phyloP scores from a whole-genome alignment of 352 stramenopile genomes.

The Phytophthora fragariaefolia region DNA sequence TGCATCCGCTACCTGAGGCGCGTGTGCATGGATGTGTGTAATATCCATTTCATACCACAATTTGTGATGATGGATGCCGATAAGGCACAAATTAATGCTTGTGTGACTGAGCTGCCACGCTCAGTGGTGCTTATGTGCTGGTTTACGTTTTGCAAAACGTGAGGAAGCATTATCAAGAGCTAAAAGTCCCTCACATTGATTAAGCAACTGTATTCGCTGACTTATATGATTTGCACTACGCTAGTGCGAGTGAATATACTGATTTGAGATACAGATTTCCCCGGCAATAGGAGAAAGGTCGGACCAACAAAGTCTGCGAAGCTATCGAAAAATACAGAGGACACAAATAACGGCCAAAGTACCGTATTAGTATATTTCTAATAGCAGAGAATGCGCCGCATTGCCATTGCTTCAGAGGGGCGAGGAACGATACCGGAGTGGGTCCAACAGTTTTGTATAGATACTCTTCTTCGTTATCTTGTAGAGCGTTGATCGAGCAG shows the following conservation, averaged over 20 bases:
- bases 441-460: too few relatives aligned
- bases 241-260: neutral
- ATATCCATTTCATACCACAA: neutral
- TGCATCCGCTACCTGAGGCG: conserved; percentile 3
- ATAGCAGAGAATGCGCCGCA: too few relatives aligned
- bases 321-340: too few relatives aligned
- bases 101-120: neutral
- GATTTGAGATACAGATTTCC: neutral
- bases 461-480: too few relatives aligned
- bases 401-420: too few relatives aligned
- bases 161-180: neutral
- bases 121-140: conserved; percentile 7
- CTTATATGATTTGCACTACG: conserved; percentile 14
- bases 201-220: neutral
- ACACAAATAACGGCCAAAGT: too few relatives aligned
- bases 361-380: too few relatives aligned
- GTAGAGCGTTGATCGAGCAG: too few relatives aligned
- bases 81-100: conserved; percentile 13
- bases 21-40: neutral
- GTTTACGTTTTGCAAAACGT: conserved; percentile 15
- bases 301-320: too few relatives aligned
- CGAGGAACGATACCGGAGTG: too few relatives aligned
- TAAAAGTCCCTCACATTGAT: neutral
- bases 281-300: too few relatives aligned
- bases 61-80: conserved; percentile 10